These are phyloP conservation scores for Stephanocyclus meneghinianus DNA, from an alignment of 352 stramenopile genomes.

Conservation along the genomic window DNA sequence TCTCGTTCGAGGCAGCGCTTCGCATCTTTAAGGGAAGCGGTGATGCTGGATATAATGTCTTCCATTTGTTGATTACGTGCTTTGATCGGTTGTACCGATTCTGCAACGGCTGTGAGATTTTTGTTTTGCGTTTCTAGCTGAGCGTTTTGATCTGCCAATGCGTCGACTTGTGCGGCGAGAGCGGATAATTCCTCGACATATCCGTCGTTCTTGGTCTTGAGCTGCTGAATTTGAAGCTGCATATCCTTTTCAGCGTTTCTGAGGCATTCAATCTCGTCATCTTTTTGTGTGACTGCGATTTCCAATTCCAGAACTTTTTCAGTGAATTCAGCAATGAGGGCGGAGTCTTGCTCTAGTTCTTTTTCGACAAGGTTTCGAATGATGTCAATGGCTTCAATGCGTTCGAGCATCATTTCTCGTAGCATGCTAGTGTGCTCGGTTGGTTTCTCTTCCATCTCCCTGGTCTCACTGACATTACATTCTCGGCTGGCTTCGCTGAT, in stretches of 20 bases:
- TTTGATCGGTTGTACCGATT: conserved; percentile 14
- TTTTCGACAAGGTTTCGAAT: conserved; percentile 39
- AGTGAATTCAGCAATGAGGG: conserved; percentile 42
- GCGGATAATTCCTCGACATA: conserved; percentile 28
- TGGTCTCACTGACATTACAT: not conserved
- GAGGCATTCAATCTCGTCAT: conserved; percentile 29
- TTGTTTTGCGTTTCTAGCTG: not conserved
- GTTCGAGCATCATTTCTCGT: conserved; percentile 26
- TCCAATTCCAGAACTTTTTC: conserved; percentile 30
- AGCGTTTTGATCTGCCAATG: conserved; percentile 33
- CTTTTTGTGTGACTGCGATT: conserved; percentile 18
- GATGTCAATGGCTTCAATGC: conserved; percentile 38
- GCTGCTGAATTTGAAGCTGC: conserved; percentile 26
- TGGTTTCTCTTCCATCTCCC: not conserved
- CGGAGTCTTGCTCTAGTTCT: conserved; percentile 34
- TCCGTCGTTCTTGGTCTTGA: conserved; percentile 24
- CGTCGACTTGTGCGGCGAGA: conserved; percentile 14
- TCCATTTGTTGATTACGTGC: conserved; percentile 10
- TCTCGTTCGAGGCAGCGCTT: conserved; percentile 20
- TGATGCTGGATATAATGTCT: conserved; percentile 13
- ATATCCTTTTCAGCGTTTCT: conserved; percentile 17
- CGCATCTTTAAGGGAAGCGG: conserved; percentile 17
- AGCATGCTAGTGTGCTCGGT: not conserved
- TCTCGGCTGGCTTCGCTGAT: not conserved
- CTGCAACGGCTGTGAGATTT: not conserved